Evolutionary conservation across 305 asterid genomes (phyloP).

Genomic region (Fraxinus paxiana): DNA sequence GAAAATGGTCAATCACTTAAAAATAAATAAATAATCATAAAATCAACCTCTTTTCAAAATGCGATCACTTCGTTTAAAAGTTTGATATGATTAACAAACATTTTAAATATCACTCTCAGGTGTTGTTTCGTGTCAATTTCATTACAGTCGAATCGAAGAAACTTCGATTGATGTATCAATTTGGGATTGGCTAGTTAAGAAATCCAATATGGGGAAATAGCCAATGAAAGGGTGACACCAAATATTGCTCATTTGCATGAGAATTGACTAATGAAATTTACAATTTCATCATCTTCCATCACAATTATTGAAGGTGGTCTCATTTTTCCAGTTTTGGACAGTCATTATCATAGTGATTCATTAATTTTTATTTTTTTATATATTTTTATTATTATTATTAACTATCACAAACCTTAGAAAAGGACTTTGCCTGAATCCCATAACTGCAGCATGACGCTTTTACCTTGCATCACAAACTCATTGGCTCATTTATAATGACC

Average conservation of each 20-base stretch:
- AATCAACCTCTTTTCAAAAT: background rate
- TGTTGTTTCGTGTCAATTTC: background rate
- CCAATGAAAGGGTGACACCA: conserved; percentile 44
- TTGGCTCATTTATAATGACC: conserved; percentile 17
- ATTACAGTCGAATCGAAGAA: background rate
- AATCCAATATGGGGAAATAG: conserved; percentile 22
- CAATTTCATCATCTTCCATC: conserved; percentile 22
- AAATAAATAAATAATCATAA: background rate
- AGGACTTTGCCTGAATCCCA: conserved; percentile 36
- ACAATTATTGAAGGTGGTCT: background rate
- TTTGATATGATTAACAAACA: background rate
- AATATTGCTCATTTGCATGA: conserved; percentile 34
- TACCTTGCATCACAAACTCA: background rate
- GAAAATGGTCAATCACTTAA: background rate
- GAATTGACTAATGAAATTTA: conserved; percentile 26
- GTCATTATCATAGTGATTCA: conserved; percentile 25
- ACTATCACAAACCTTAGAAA: background rate
- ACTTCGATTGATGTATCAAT: conserved; percentile 20
- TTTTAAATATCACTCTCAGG: background rate
- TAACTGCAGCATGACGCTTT: background rate
- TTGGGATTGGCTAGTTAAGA: conserved; percentile 33
- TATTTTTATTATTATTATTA: background rate
- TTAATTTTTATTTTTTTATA: background rate
- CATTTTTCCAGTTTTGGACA: conserved; percentile 20
- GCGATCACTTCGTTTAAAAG: background rate